Evolutionary conservation across 1,284 basidiomycete genomes (phyloP).

Genomic region (Apiotrichum montevideense): DNA sequence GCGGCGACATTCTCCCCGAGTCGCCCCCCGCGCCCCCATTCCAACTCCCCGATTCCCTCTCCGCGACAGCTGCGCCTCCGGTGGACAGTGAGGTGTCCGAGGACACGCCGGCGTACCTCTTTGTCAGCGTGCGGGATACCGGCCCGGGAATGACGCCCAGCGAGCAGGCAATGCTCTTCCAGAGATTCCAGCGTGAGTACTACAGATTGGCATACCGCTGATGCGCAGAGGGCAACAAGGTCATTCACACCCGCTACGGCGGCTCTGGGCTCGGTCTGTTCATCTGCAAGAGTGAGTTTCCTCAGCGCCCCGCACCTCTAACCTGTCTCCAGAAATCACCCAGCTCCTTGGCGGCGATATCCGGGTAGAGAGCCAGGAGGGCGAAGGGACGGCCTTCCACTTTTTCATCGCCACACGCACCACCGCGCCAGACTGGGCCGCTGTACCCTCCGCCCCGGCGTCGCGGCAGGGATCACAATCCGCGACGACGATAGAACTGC

Average conservation of each 20-base stretch:
- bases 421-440: constrained; percentile 13
- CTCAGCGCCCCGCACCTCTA: too few relatives aligned
- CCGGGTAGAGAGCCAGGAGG: constrained; percentile 34
- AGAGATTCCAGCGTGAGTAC: constrained; percentile 31
- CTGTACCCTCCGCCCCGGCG: too few relatives aligned
- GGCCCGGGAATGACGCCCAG: constrained; percentile 41
- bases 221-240: constrained; percentile 34
- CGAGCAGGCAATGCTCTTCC: constrained; percentile 40
- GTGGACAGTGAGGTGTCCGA: constrained; percentile 8
- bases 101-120: constrained; percentile 38
- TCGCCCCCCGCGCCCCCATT: constrained; percentile 13
- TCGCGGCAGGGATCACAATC: too few relatives aligned
- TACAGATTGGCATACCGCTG: not conserved
- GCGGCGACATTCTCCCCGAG: constrained; percentile 4
- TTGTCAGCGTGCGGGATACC: constrained; percentile 40
- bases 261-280: constrained; percentile 46
- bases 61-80: not conserved
- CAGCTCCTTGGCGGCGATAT: constrained; percentile 42
- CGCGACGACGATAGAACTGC: too few relatives aligned
- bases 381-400: constrained; percentile 40
- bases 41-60: not conserved
- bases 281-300: constrained; percentile 28
- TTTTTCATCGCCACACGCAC: constrained; percentile 39
- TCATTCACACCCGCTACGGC: constrained; percentile 45
- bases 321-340: constrained; percentile 24